Evolutionary conservation across 139 green algal species (phyloP).

Genomic region (Mychonastes homosphaera): DNA sequence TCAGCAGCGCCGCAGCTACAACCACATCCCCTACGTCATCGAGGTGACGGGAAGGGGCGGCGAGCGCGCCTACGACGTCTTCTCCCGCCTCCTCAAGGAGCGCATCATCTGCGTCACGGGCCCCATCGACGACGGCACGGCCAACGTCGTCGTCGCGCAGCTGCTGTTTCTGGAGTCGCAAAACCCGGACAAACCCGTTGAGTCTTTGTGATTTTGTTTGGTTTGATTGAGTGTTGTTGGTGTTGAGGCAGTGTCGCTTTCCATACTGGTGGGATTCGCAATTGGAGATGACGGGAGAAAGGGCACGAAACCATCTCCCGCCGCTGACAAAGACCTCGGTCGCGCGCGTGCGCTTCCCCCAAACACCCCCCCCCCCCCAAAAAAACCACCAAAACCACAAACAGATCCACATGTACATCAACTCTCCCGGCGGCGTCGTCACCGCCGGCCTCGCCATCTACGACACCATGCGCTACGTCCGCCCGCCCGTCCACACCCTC

Average conservation of each 20-base stretch:
- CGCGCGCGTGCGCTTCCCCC: neutral
- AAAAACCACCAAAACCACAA: neutral
- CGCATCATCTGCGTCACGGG: conserved; percentile 82
- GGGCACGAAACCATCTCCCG: neutral
- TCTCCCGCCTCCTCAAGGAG: conserved; percentile 80
- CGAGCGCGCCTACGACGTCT: conserved; percentile 89
- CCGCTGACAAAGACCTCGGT: neutral
- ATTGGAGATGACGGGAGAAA: conserved; percentile 7
- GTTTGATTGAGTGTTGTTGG: neutral
- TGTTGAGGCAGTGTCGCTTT: neutral
- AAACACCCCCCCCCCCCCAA: neutral
- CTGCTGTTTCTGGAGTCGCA: conserved; percentile 90
- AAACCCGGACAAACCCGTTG: conserved; percentile 83
- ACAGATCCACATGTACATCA: conserved; percentile 96
- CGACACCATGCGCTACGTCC: conserved; percentile 98
- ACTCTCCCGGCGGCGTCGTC: conserved; percentile 82
- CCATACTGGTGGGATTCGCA: neutral
- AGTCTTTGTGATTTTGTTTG: neutral
- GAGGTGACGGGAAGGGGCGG: conserved; percentile 25
- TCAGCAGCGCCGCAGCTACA: conserved; percentile 9
- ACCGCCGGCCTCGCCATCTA: conserved; percentile 92
- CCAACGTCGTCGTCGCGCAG: conserved; percentile 78
- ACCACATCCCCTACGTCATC: conserved; percentile 20
- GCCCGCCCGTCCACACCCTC: conserved; percentile 80
- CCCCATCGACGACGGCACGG: conserved; percentile 70